Evolutionary conservation across 768 basidiomycete genomes (phyloP), one percentile per base, ranked within the genome.

Genomic region (Leccinum disarticulatum): DNA sequence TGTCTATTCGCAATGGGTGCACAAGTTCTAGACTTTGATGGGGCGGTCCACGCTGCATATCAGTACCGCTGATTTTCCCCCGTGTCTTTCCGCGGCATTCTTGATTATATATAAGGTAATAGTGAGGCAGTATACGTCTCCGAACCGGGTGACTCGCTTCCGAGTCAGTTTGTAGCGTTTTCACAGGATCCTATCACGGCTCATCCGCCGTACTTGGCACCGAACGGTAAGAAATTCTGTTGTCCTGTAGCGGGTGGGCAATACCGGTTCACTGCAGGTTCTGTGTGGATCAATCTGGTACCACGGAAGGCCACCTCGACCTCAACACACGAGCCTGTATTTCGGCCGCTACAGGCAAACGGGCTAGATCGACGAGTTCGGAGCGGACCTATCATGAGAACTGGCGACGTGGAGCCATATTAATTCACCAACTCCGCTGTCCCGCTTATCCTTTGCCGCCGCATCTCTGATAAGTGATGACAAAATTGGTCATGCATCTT

Each of bases 81-180:
- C 57, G 50, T 43, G 25, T 52, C 27, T 57, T 58, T 60, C 64
- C 56, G 54, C 61, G 56, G 17, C 33, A 33, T 49, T 60, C 35
- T 57, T 58, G 57, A 15, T 59, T 28, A 52, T 58, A 35, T 35
- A 35, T 7, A 28, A 38, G 59, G 64, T 59, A 67, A 61, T 64
- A 27, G 3, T 52, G 57, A 55, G 62, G 67, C 62, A 31, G 60
- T 60, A 22, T 22, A 58, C 68, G 19, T 53, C 60, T 53, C 55
- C 58, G 46, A 57, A 67, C 55, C 0, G 9, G 62, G 50, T 31
- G 51, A 35, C 35, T 61, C 57, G 43, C 61, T 54, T 57, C 38
- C 61, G 36, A 35, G 11, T 62, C 57, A 55, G 66, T 56, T n/a
- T 57, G 60, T 55, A 53, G 48, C 52, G 50, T 59, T 55, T 61